These are phyloP conservation scores for Laguncularia racemosa DNA, from an alignment of 345 rosid genomes.

Conservation along the genomic window DNA sequence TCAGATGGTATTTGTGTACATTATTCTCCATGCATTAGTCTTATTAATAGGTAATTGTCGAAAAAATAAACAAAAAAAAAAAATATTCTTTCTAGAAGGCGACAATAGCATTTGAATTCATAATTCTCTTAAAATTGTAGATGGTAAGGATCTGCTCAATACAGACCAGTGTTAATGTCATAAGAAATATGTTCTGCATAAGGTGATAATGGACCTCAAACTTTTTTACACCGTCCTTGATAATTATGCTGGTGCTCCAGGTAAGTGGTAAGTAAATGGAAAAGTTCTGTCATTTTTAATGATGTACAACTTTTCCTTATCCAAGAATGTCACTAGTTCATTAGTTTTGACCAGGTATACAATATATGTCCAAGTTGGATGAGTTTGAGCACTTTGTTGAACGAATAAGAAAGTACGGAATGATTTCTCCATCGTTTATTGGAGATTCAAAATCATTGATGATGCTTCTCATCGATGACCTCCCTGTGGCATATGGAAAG, in stretches of 20 bases:
- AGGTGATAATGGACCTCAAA: no score
- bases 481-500: slow-evolving; percentile 67
- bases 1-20: no score
- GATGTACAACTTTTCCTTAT: not conserved
- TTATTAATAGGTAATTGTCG: no score
- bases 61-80: no score
- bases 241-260: not conserved
- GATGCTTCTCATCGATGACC: slow-evolving; percentile 83
- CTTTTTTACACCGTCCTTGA: not conserved
- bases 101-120: no score
- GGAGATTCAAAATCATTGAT: slow-evolving; percentile 28
- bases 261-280: not conserved
- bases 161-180: no score
- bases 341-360: slow-evolving; percentile 39
- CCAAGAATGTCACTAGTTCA: not conserved
- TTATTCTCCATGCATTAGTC: no score
- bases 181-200: no score
- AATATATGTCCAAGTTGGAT: slow-evolving; percentile 82
- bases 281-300: not conserved
- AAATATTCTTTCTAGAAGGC: no score
- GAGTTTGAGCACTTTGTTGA: slow-evolving; percentile 81
- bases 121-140: no score
- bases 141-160: no score
- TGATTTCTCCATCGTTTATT: slow-evolving; percentile 38
- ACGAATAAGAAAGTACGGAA: slow-evolving; percentile 62